Conservation (phyloP, 2,329 filamentous ascomycete species). For the Dactylellina haptotyla region DNA sequence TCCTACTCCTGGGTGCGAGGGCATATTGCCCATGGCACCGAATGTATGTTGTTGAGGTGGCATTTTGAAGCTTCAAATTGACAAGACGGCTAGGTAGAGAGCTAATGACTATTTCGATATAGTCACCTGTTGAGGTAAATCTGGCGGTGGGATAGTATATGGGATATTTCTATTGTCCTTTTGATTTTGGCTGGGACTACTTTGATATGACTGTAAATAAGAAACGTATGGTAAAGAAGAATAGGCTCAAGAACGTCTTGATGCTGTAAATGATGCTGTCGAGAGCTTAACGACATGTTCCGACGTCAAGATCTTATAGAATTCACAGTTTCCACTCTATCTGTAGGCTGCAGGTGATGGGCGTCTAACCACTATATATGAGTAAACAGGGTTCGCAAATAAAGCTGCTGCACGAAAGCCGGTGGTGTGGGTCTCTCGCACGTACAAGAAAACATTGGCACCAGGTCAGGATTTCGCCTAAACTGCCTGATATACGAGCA, state of each 20-base stretch:
- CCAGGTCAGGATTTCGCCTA: background rate
- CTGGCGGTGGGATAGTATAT: too few relatives aligned
- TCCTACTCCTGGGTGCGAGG: slow-evolving; percentile 24
- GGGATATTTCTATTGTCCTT: too few relatives aligned
- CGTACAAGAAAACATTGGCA: background rate
- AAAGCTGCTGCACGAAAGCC: background rate
- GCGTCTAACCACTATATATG: background rate
- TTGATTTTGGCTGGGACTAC: too few relatives aligned
- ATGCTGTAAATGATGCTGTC: too few relatives aligned
- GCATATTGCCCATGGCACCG: slow-evolving; percentile 19
- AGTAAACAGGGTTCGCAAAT: background rate
- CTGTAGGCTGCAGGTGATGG: background rate
- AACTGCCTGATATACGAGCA: background rate
- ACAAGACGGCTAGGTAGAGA: too few relatives aligned
- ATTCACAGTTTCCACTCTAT: background rate
- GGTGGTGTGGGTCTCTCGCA: too few relatives aligned
- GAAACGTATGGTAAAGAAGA: too few relatives aligned
- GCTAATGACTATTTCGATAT: too few relatives aligned
- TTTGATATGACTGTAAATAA: too few relatives aligned
- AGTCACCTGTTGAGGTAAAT: too few relatives aligned
- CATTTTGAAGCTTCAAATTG: slow-evolving; percentile 13
- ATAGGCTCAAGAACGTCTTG: too few relatives aligned
- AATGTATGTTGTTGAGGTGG: slow-evolving; percentile 43
- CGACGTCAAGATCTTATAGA: background rate
- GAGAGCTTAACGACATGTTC: background rate